Evolutionary conservation across 202 grass and related monocot genomes (phyloP).

Genomic region (Hordeum pubiflorum): DNA sequence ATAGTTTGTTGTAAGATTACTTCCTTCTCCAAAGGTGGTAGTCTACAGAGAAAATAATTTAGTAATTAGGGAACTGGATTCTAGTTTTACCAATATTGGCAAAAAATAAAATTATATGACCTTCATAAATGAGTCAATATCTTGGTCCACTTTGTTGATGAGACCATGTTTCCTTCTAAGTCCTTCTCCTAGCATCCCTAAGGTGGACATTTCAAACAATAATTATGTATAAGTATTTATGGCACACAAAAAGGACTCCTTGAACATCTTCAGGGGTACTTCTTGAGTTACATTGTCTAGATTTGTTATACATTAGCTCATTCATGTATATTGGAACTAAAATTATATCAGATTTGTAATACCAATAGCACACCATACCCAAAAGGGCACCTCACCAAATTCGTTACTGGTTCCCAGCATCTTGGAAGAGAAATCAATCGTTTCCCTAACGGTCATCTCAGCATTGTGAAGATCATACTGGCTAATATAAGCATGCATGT

Average conservation of each 20-base stretch:
- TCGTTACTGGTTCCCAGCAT: constrained; percentile 53
- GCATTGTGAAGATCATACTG: constrained; percentile 82
- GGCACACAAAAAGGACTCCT: not conserved
- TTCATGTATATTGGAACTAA: not conserved
- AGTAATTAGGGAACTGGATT: not conserved
- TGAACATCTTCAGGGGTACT: not conserved
- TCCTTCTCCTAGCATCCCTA: constrained; percentile 55
- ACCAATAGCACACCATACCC: not conserved
- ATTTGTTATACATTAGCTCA: not conserved
- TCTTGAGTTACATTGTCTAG: not conserved
- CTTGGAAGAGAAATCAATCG: constrained; percentile 61
- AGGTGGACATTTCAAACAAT: constrained; percentile 4
- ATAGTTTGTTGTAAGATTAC: constrained; percentile 56
- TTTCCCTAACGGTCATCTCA: constrained; percentile 89
- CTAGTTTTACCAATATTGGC: not conserved
- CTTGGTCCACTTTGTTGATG: constrained; percentile 44
- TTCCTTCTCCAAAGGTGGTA: constrained; percentile 54
- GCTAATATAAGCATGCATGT: constrained; percentile 63
- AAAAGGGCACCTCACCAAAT: constrained; percentile 34
- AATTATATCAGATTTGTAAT: not conserved
- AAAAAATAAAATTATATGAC: not conserved
- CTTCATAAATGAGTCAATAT: constrained; percentile 53
- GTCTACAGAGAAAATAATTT: constrained; percentile 9
- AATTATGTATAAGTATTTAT: not conserved
- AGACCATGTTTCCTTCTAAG: constrained; percentile 32